phyloP scores from a whole-genome alignment of 2,329 filamentous ascomycete species.

The Penicillium digitatum region DNA sequence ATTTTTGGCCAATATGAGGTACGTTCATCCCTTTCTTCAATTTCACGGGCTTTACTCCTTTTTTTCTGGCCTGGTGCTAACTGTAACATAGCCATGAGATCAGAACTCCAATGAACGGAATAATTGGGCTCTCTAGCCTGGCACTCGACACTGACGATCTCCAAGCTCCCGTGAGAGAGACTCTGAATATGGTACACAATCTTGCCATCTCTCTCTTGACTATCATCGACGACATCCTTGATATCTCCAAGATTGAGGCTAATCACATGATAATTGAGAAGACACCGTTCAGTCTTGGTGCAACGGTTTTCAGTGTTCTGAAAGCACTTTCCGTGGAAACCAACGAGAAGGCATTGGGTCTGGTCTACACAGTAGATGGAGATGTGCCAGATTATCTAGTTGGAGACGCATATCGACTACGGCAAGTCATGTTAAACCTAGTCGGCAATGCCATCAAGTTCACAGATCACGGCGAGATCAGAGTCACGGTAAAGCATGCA shows the following conservation, averaged over 20 bases:
- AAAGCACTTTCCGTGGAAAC: slow-evolving; percentile 91
- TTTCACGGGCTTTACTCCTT: background rate
- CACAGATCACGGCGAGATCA: slow-evolving; percentile 88
- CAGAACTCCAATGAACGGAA: slow-evolving; percentile 90
- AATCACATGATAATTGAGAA: slow-evolving; percentile 95
- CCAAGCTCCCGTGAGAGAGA: slow-evolving; percentile 87
- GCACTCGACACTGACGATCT: slow-evolving; percentile 88
- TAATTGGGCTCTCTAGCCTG: slow-evolving; percentile 92
- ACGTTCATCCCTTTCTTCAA: background rate
- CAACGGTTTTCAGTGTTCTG: slow-evolving; percentile 91
- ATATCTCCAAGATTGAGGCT: slow-evolving; percentile 73
- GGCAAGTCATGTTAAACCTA: slow-evolving; percentile 90
- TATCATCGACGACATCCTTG: slow-evolving; percentile 76
- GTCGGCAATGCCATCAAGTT: slow-evolving; percentile 98
- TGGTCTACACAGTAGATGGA: slow-evolving; percentile 85
- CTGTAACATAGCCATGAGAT: slow-evolving; percentile 67
- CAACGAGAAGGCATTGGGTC: slow-evolving; percentile 87
- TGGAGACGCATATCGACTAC: slow-evolving; percentile 86
- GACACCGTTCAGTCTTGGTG: slow-evolving; percentile 85
- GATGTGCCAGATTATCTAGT: slow-evolving; percentile 89
- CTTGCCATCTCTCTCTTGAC: slow-evolving; percentile 88
- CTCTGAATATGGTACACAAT: slow-evolving; percentile 94
- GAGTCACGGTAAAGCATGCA: slow-evolving; percentile 72
- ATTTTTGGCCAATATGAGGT: slow-evolving; percentile 88
- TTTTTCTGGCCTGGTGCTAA: background rate